phyloP scores from a whole-genome alignment of 2,329 filamentous ascomycete species.

The Diaporthe eres region DNA sequence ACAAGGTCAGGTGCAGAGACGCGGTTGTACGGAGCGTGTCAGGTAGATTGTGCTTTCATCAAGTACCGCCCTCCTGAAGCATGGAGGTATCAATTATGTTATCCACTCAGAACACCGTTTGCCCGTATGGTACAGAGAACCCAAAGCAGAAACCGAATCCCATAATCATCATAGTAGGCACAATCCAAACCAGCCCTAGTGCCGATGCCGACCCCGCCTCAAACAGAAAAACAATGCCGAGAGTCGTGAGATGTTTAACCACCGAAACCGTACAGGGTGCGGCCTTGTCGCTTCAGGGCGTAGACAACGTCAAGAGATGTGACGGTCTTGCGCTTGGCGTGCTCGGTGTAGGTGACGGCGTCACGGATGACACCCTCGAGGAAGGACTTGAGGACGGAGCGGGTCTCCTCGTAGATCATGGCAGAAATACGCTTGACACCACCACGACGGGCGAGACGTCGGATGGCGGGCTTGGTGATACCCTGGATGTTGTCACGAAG shows the following conservation, averaged over 20 bases:
- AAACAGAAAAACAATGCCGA: conserved; percentile 44
- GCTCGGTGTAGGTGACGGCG: conserved; percentile 85
- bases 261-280: conserved; percentile 91
- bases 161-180: conserved; percentile 48
- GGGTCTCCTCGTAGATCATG: conserved; percentile 90
- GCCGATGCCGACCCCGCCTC: conserved; percentile 40
- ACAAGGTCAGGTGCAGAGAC: neutral
- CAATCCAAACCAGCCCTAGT: conserved; percentile 43
- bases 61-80: conserved; percentile 37
- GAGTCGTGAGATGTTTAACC: conserved; percentile 69
- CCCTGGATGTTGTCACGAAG: conserved; percentile 99
- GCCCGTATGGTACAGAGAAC: conserved; percentile 46
- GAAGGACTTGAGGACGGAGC: conserved; percentile 87
- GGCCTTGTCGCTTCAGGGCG: conserved; percentile 77
- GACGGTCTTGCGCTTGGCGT: conserved; percentile 86
- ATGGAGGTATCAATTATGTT: conserved; percentile 46
- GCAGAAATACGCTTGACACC: conserved; percentile 99
- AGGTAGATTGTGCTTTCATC: conserved; percentile 6
- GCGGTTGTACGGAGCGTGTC: neutral
- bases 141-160: conserved; percentile 46
- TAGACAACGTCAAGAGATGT: conserved; percentile 79
- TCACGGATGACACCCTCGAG: conserved; percentile 86
- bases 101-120: conserved; percentile 48
- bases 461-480: conserved; percentile 98
- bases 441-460: conserved; percentile 98